Conservation (phyloP, 108 stramenopile genomes). For the Fragilaria crotonensis region DNA sequence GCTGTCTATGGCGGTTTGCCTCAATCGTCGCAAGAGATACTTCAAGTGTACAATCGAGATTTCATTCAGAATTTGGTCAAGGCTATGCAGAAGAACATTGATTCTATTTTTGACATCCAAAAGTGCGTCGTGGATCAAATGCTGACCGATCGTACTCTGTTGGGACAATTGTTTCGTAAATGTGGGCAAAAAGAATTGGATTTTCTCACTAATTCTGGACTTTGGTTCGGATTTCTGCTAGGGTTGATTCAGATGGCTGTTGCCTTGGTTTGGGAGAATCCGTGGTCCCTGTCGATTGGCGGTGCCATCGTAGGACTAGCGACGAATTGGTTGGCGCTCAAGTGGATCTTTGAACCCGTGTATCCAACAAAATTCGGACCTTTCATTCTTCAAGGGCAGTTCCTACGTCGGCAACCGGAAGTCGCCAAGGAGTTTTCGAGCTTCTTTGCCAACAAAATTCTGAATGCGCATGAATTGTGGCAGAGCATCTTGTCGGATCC, state of each 20-base stretch:
- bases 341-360: constrained; percentile 94
- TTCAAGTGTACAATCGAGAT: constrained; percentile 9
- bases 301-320: constrained; percentile 85
- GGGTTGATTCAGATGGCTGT: constrained; percentile 90
- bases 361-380: constrained; percentile 86
- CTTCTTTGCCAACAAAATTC: constrained; percentile 74
- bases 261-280: constrained; percentile 91
- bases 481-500: constrained; percentile 70
- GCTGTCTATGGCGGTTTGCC: constrained; percentile 8
- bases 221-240: constrained; percentile 93
- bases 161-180: constrained; percentile 70
- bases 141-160: constrained; percentile 64
- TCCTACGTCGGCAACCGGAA: constrained; percentile 84
- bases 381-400: constrained; percentile 86
- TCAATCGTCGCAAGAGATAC: constrained; percentile 16
- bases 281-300: constrained; percentile 86
- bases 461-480: constrained; percentile 73
- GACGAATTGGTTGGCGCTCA: constrained; percentile 90
- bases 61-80: constrained; percentile 36
- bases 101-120: constrained; percentile 56
- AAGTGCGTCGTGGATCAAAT: constrained; percentile 86
- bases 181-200: constrained; percentile 79
- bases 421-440: constrained; percentile 74
- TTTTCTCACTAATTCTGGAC: constrained; percentile 77
- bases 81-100: constrained; percentile 72